Evolutionary conservation across 768 basidiomycete genomes (phyloP), one percentile per base, ranked within the genome.

Genomic region (Podaxis pistillaris): DNA sequence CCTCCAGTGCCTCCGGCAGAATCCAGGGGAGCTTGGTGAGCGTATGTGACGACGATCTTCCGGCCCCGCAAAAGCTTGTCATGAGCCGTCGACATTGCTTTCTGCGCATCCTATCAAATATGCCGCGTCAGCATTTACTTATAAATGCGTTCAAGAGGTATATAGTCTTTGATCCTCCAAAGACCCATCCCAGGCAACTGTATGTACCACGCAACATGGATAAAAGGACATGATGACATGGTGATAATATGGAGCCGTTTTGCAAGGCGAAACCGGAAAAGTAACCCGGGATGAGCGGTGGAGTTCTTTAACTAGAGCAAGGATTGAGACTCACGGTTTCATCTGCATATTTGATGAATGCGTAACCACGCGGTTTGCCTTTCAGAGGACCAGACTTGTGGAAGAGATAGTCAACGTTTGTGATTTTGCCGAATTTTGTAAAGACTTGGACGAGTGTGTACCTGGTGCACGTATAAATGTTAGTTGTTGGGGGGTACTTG

Each of bases 321-420:
- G 61, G 64, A 67, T 52, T 40, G 54, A 51, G 56, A 88, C 92
- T 80, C 76, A 98, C 96, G 76, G 87, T 85, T 76, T 87, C 81
- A 49, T 83, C 83, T 33, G 81, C 81, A 69, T 88, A 98, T 76
- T 98, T 93, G 37, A 99, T 76, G 68, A 98, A 99, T 0, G 95
- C 96, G 74, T 96, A 98, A 4, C 97, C 96, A 12, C 96, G 81
- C 0, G 97, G 96, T 72, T 93, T 97, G 17, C 97, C 97, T 71
- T 89, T 95, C 69, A 88, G 75, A 12, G 87, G 82, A 0, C 96
- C 97, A 0, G 90, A 79, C 75, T 96, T 98, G 81, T 99, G 96
- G 71, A 98, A 98, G 65, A 98, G 82, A 73, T 88, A 98, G 74
- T 99, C 97, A 56, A 98, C 83, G 67, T 94, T 93, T 22, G 93